phyloP scores from a whole-genome alignment of 208 protist genomes.

The Leishmania tarentolae region DNA sequence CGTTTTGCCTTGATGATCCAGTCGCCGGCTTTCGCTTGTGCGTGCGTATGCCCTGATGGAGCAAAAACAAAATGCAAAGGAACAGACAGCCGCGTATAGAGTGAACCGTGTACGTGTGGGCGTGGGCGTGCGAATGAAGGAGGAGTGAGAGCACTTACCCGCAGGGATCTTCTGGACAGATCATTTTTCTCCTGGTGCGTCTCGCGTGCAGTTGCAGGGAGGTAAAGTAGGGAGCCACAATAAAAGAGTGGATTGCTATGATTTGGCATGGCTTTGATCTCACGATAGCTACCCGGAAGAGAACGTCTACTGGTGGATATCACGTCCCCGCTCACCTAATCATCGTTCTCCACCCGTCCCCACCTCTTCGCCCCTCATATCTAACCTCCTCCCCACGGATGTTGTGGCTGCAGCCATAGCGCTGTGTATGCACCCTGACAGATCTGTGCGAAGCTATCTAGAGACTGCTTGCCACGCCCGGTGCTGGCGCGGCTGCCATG shows the following conservation, averaged over 20 bases:
- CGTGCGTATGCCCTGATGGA: neutral
- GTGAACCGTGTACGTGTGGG: neutral
- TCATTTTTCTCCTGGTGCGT: neutral
- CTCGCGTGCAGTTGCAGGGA: neutral
- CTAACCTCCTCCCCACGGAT: neutral
- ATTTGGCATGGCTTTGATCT: neutral
- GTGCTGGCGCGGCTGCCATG: slow-evolving; percentile 6
- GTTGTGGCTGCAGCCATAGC: neutral
- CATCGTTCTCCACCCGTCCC: neutral
- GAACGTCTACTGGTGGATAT: neutral
- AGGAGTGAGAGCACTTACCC: neutral
- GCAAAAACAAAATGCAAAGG: neutral
- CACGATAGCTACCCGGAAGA: neutral
- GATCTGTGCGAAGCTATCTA: neutral
- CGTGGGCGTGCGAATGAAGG: neutral
- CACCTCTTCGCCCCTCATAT: neutral
- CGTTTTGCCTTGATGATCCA: neutral
- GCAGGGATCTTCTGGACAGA: neutral
- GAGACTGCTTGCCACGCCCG: no score
- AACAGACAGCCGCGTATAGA: neutral
- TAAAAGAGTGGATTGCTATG: neutral
- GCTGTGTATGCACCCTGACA: neutral
- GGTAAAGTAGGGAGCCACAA: neutral
- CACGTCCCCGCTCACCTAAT: neutral
- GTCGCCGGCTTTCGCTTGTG: neutral